Evolutionary conservation across 1,284 basidiomycete species (phyloP).

Genomic region (Rhodotorula sp.): DNA sequence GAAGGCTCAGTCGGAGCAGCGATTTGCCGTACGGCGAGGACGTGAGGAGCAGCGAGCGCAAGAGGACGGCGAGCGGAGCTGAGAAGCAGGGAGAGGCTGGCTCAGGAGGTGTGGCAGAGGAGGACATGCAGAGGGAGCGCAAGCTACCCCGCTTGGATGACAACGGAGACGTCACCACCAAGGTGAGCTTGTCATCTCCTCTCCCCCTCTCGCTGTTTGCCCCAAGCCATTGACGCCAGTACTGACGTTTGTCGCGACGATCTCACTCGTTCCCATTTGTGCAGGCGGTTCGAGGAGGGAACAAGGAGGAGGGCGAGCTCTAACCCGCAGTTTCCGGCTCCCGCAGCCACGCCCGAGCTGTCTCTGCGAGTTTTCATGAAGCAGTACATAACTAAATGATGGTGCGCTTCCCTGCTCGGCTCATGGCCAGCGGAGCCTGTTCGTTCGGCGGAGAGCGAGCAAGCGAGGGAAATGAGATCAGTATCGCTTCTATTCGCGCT

Average conservation of each 20-base stretch:
- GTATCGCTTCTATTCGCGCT: too few relatives aligned
- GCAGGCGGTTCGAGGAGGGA: background rate
- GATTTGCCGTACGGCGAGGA: too few relatives aligned
- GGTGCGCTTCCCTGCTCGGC: too few relatives aligned
- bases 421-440: too few relatives aligned
- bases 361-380: too few relatives aligned
- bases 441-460: too few relatives aligned
- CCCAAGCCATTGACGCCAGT: background rate
- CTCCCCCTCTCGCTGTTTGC: background rate
- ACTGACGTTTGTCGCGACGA: background rate
- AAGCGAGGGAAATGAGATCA: too few relatives aligned
- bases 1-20: too few relatives aligned
- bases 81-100: background rate
- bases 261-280: background rate
- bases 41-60: slow-evolving; percentile 4
- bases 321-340: too few relatives aligned
- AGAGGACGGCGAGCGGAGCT: background rate
- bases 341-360: too few relatives aligned
- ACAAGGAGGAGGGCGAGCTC: background rate
- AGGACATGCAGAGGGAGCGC: slow-evolving; percentile 3
- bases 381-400: too few relatives aligned
- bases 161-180: background rate
- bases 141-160: slow-evolving; percentile 16
- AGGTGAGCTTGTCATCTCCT: background rate
- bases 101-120: too few relatives aligned